Base-by-base conservation (phyloP, 1,284 basidiomycete species). In the Ganoderma lingzhi region DNA sequence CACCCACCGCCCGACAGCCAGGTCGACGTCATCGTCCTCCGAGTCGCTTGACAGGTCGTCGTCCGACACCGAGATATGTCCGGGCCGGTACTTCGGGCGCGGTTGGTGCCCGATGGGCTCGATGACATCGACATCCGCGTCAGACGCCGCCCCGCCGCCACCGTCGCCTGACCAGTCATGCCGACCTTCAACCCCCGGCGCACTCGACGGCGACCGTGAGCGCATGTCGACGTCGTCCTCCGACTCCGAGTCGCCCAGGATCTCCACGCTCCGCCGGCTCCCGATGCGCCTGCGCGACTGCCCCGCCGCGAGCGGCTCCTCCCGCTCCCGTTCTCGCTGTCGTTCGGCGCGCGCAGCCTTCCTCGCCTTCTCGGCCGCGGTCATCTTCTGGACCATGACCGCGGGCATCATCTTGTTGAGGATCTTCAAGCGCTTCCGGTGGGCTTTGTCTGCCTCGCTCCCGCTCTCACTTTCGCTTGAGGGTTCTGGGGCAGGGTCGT, bases 161-260 rank as follows among this genome's bases (percentile, higher is more conserved):
- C 44, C 48, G n/a, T 48, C 45, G 45, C 23, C 6, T 23, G 45
- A 48, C 19, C 2, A 23, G 23, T n/a, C 6, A 17, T 9, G 61
- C 44, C 45, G 44, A 5, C 35, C 35, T 8, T 35, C 35, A 35
- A 35, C 35, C 35, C 35, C 35, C 35, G 37, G 41, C 9, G 32
- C 37, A 23, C 58, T 17, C 48, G 68, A 45, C 42, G 39, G 30
- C 10, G 44, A 30, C 35, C 45, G 19, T 53, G 67, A 19, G 66
- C 39, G 53, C 15, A 64, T 70, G 51, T 73, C 74, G 23, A 70
- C 68, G 45, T 58, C 53, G 45, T 58, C 53, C 6, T 55, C 42
- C 71, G 76, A 77, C 73, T 79, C 78, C 6, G 76, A 72, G 61
- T 78, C 78, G 1, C 77, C 78, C 15, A 70, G 64, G 39, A 79